Evolutionary conservation across 495 filamentous ascomycete genomes (phyloP).

Genomic region (Massariosphaeria phaeospora): DNA sequence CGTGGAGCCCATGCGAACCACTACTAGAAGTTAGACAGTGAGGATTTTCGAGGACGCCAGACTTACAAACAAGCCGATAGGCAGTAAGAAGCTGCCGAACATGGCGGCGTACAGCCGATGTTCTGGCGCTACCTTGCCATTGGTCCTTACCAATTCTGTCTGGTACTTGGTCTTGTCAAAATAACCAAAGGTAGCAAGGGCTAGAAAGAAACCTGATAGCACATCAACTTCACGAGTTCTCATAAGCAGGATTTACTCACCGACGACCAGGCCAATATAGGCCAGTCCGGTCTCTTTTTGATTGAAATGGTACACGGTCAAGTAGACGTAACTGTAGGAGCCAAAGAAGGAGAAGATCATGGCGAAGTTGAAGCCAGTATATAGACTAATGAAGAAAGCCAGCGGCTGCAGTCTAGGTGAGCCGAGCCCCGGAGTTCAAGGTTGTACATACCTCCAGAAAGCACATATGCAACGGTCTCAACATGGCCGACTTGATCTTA

Average conservation of each 20-base stretch:
- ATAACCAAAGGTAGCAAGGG: background rate
- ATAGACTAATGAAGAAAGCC: constrained; percentile 1
- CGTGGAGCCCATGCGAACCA: constrained; percentile 50
- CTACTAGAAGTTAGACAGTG: constrained; percentile 2
- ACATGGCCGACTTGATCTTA: background rate
- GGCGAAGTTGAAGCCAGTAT: background rate
- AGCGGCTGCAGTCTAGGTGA: background rate
- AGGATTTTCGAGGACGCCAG: background rate
- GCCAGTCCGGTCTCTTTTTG: background rate
- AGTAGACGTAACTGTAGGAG: background rate
- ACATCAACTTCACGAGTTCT: background rate
- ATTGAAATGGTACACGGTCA: background rate
- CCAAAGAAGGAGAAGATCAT: constrained; percentile 5
- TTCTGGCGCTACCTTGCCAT: constrained; percentile 46
- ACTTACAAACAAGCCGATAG: constrained; percentile 35
- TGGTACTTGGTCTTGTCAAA: constrained; percentile 32
- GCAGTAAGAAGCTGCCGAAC: constrained; percentile 55
- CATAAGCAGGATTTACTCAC: background rate
- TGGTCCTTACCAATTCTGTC: constrained; percentile 21
- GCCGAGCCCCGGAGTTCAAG: no score
- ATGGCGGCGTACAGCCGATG: constrained; percentile 56
- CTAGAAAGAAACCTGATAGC: constrained; percentile 1
- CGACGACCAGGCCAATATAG: background rate
- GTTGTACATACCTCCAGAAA: constrained; percentile 2
- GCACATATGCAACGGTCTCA: constrained; percentile 5